Evolutionary conservation across 179 eudicot genomes (phyloP).

Genomic region (Silene coronaria): DNA sequence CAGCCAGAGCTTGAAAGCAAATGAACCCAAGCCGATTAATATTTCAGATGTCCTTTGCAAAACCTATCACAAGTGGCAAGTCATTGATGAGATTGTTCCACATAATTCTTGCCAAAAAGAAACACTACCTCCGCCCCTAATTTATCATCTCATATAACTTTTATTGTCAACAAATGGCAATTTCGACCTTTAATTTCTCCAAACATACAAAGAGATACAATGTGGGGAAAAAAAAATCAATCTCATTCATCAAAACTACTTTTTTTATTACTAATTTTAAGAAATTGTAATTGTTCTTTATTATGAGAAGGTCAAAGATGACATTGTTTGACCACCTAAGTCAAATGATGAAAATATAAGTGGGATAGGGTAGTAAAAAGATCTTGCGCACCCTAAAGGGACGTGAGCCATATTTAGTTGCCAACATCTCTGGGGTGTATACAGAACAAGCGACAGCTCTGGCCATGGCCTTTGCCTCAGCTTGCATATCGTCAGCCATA

Average conservation of each 20-base stretch:
- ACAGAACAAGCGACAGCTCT: constrained; percentile 70
- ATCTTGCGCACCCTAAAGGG: constrained; percentile 50
- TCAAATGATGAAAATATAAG: neutral
- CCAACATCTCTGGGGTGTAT: constrained; percentile 62
- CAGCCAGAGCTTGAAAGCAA: constrained; percentile 65
- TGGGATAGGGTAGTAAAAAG: neutral
- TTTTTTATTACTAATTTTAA: too few relatives aligned
- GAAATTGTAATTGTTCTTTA: neutral
- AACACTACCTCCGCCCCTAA: neutral
- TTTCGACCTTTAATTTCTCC: too few relatives aligned
- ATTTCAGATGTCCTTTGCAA: constrained; percentile 65
- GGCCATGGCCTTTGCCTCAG: constrained; percentile 87
- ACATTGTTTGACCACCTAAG: neutral
- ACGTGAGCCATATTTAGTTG: constrained; percentile 57
- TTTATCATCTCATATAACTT: too few relatives aligned
- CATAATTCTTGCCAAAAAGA: constrained; percentile 5
- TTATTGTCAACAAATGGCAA: too few relatives aligned
- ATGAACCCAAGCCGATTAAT: constrained; percentile 63
- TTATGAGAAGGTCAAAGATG: neutral
- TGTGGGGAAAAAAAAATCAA: neutral
- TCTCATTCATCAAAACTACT: too few relatives aligned
- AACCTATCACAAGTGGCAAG: constrained; percentile 36
- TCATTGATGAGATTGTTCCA: constrained; percentile 19
- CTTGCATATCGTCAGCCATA: constrained; percentile 84
- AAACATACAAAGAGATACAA: too few relatives aligned